These are phyloP conservation scores for Clitoria ternatea DNA, from an alignment of 306 rosid species.

Conservation along the genomic window DNA sequence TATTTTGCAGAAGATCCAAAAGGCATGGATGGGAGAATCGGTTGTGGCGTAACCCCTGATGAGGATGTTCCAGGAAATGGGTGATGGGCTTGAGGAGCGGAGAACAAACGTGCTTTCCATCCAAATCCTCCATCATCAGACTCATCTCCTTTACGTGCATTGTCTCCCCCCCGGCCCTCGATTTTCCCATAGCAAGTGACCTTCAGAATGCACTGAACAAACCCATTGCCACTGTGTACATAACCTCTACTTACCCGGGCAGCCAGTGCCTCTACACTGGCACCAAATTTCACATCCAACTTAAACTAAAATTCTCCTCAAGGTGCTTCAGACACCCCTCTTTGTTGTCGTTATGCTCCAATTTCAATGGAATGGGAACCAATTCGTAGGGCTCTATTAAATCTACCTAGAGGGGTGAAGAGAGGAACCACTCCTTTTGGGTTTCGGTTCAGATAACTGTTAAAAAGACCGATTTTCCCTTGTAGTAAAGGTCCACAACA, in stretches of 20 bases:
- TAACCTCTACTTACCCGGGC: conserved; percentile 47
- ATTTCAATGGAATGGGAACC: conserved; percentile 36
- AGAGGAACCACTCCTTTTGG: conserved; percentile 50
- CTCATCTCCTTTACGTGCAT: conserved; percentile 64
- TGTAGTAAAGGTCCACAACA: conserved; percentile 65
- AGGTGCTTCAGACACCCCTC: conserved; percentile 38
- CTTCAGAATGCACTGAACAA: conserved; percentile 47
- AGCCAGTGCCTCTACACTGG: conserved; percentile 58
- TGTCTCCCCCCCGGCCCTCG: conserved; percentile 53
- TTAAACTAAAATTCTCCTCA: conserved; percentile 46
- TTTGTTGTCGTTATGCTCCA: conserved; percentile 16
- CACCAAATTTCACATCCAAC: conserved; percentile 70
- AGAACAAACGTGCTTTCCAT: conserved; percentile 61
- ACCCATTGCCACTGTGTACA: conserved; percentile 41
- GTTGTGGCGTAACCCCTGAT: conserved; percentile 66
- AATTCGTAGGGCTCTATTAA: conserved; percentile 52
- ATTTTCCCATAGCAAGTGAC: conserved; percentile 59
- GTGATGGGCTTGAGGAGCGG: conserved; percentile 27
- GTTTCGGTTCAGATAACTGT: conserved; percentile 40
- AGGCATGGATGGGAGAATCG: conserved; percentile 45
- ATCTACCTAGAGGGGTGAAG: conserved; percentile 64
- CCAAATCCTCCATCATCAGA: conserved; percentile 58
- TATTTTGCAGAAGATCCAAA: conserved; percentile 57
- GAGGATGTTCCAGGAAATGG: conserved; percentile 69
- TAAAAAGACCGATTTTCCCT: conserved; percentile 48